Evolutionary conservation across 257 asterid genomes (phyloP).

Genomic region (Craterostigma plantagineum): DNA sequence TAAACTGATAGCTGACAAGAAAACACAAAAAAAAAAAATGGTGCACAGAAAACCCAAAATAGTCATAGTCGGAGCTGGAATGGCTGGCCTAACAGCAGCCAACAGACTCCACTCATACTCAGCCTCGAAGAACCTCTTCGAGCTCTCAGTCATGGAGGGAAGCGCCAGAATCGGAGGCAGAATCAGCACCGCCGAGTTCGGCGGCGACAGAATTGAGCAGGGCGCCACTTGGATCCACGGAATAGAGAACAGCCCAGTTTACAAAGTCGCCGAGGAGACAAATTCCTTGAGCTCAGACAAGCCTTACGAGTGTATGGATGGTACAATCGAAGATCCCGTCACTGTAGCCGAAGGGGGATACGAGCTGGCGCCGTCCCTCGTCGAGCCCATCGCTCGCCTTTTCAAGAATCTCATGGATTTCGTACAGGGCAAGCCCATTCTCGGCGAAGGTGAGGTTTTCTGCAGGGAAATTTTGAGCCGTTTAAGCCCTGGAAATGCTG

Average conservation of each 20-base stretch:
- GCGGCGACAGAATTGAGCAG: conserved; percentile 68
- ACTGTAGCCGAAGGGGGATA: conserved; percentile 59
- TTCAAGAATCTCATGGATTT: conserved; percentile 51
- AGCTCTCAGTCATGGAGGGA: conserved; percentile 54
- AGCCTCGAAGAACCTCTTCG: conserved; percentile 23
- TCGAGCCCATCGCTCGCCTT: conserved; percentile 35
- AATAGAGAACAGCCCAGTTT: conserved; percentile 57
- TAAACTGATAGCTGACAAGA: not conserved
- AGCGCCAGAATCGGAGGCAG: conserved; percentile 74
- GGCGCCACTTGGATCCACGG: conserved; percentile 99
- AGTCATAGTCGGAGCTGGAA: conserved; percentile 84
- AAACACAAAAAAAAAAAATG: conserved; percentile 8
- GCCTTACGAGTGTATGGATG: conserved; percentile 90
- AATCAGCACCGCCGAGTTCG: conserved; percentile 42
- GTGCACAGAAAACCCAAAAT: conserved; percentile 27
- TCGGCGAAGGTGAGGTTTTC: conserved; percentile 6
- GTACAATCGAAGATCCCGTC: conserved; percentile 24
- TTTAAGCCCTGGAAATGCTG: not conserved
- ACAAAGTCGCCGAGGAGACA: conserved; percentile 37
- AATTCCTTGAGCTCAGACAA: conserved; percentile 22
- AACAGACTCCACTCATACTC: conserved; percentile 40
- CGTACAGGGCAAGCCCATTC: conserved; percentile 27
- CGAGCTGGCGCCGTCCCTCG: conserved; percentile 23
- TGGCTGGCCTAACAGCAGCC: conserved; percentile 83
- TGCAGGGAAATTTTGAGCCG: conserved; percentile 1